Conservation (phyloP, 2,329 filamentous ascomycete species). For the Orbilia javanica region DNA sequence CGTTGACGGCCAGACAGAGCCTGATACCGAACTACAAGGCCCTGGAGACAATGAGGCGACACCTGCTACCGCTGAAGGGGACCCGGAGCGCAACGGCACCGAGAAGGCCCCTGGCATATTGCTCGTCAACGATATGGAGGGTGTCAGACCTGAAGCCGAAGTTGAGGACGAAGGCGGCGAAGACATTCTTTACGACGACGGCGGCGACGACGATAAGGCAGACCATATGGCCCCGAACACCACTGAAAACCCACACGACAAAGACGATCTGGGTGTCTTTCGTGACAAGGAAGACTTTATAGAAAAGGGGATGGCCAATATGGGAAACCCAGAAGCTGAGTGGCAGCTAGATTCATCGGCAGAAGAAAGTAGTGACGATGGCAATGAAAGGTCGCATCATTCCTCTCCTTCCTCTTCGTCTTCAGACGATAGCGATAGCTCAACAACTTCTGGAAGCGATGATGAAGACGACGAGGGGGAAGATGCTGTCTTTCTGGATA, state of each 20-base stretch:
- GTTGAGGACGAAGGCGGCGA: background rate
- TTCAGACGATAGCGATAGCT: conserved; percentile 15
- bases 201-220: background rate
- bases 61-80: background rate
- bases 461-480: conserved; percentile 69
- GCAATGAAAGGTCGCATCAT: background rate
- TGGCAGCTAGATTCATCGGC: conserved; percentile 87
- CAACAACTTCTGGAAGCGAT: conserved; percentile 71
- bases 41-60: background rate
- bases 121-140: background rate
- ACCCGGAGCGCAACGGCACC: background rate
- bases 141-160: background rate
- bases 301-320: conserved; percentile 61
- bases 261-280: conserved; percentile 1
- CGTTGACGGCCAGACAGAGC: background rate
- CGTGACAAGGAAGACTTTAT: conserved; percentile 59
- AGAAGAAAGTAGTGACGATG: conserved; percentile 67
- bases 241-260: background rate
- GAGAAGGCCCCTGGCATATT: background rate
- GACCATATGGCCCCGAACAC: background rate
- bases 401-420: conserved; percentile 69
- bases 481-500: conserved; percentile 75
- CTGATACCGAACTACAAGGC: background rate
- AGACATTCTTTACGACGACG: background rate
- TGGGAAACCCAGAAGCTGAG: conserved; percentile 74